phyloP scores from a whole-genome alignment of 768 basidiomycete genomes.

The Grammothele lineata region DNA sequence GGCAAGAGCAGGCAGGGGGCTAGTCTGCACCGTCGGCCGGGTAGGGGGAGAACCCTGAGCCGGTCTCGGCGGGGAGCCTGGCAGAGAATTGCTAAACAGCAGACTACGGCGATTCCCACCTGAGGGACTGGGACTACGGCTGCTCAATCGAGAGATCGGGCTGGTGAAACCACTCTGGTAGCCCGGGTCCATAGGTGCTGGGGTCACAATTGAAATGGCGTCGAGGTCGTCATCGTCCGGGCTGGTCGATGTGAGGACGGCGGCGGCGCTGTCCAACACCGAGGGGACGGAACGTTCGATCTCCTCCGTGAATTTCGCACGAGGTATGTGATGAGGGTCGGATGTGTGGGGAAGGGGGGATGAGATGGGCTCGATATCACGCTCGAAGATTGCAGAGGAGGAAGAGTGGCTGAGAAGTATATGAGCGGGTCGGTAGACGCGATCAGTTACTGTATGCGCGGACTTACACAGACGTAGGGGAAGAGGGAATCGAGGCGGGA shows the following conservation, averaged over 20 bases:
- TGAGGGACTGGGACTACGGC: slow-evolving; percentile 63
- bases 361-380: slow-evolving; percentile 76
- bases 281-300: slow-evolving; percentile 81
- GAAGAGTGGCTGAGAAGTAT: slow-evolving; percentile 52
- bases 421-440: not conserved
- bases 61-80: slow-evolving; percentile 12
- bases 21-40: slow-evolving; percentile 27
- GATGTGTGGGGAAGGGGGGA: slow-evolving; percentile 33
- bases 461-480: slow-evolving; percentile 73
- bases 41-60: slow-evolving; percentile 18
- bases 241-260: slow-evolving; percentile 47
- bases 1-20: slow-evolving; percentile 1
- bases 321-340: slow-evolving; percentile 72
- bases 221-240: slow-evolving; percentile 43
- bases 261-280: slow-evolving; percentile 80
- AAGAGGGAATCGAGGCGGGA: slow-evolving; percentile 73
- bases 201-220: slow-evolving; percentile 60
- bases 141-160: slow-evolving; percentile 60
- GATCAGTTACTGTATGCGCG: not conserved
- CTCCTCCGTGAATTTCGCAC: slow-evolving; percentile 67
- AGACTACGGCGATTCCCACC: slow-evolving; percentile 32
- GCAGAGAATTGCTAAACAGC: slow-evolving; percentile 28
- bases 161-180: slow-evolving; percentile 56
- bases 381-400: slow-evolving; percentile 87
- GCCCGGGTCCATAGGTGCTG: slow-evolving; percentile 34